Base-by-base conservation (phyloP, 2,329 filamentous ascomycete species). In the Ceratocystis ficicola region DNA sequence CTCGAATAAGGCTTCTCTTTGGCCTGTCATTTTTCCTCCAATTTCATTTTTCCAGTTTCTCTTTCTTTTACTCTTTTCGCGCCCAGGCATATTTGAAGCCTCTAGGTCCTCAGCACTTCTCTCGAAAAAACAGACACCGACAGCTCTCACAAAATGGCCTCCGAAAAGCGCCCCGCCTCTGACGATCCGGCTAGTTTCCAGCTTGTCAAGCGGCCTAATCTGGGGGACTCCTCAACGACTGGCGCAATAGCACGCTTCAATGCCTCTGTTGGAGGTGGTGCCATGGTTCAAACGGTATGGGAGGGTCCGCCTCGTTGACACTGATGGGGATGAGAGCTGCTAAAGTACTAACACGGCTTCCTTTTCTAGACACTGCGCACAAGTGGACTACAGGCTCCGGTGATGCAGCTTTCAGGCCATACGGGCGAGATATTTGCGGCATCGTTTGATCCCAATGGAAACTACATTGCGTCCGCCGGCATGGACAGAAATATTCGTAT, bases 401-500 rank as follows among this genome's bases (percentile, higher is more conserved):
- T 96, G 57, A 96, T 97, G 91, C 90, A 97, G 76, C 80, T 99
- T 65, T 87, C 87, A 62, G 91, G 90, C 73, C 83, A 84, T 73
- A 78, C 79, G n/a, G 91, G 90, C 22, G 94, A 99, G 77, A 84
- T 99, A 61, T 97, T 97, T 73, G 82, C 90, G 28, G 88, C 90
- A 62, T 87, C 89, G 73, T 99, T 99, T 73, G 90, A 96, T 73
- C 88, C 90, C 2, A 88, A 88, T 1, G 93, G 92, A 55, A 87
- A 91, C 69, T 81, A 90, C 69, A 94, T 97, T 71, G 94, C 94
- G 52, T 97, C 94, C 1, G 93, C 90, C 7, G 94, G 90, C 12
- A 96, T 96, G 89, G 94, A 99, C 74, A 84, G 92, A 71, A 89
- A 86, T 67, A 94, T 99, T 71, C 80, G 90, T 95, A 78, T 67